Base-by-base conservation (phyloP, 768 basidiomycete genomes). In the Naematelia encephala region DNA sequence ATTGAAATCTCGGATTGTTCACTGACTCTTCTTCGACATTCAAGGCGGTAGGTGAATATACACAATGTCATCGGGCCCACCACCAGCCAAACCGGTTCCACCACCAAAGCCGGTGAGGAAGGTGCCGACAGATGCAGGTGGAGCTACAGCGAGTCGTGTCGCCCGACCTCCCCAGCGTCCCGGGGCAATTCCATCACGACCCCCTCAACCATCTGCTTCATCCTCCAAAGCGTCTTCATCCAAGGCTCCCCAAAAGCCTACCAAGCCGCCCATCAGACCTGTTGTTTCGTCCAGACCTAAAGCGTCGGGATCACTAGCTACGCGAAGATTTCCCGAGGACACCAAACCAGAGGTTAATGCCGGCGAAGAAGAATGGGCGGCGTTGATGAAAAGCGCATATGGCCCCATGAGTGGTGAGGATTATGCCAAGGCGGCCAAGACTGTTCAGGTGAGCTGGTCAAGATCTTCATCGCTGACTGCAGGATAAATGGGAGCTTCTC, bases 401-500 rank as follows among this genome's bases (percentile, higher is more conserved):
- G 56, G 51, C 5, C 57, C 43, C 26, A 85, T 63, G 89, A 90
- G 10, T 75, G 91, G 64, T 10, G 67, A 70, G 26, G 63, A 63
- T 23, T 80, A 94, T n/a, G 85, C 87, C 12, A 92, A 93, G 78
- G 88, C 90, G 0, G 86, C 97, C 56, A 94, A 94, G 80, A 85
- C 80, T 43, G 86, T 98, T 16, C 87, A 96, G 84, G 93, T 91
- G 72, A 67, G 85, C 77, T 3, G 13, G 22, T 29, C 13, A 26
- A 46, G 60, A 14, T 23, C 39, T 5, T 25, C 44, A 23, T 16
- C 42, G 55, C n/a, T 53, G 54, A 43, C n/a, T 53, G 23, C 67
- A 96, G 93, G 96, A 99, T 76, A 99, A 99, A 86, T 99, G 96
- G 96, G 84, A 96, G 19, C 80, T 99, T 10, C 81, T 99, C 1